A percentile compares a stretch with the other conserved stretches of the same genome.
Evolutionary conservation across 139 green algal species (phyloP).

Genomic region (Ulvella scutata): DNA sequence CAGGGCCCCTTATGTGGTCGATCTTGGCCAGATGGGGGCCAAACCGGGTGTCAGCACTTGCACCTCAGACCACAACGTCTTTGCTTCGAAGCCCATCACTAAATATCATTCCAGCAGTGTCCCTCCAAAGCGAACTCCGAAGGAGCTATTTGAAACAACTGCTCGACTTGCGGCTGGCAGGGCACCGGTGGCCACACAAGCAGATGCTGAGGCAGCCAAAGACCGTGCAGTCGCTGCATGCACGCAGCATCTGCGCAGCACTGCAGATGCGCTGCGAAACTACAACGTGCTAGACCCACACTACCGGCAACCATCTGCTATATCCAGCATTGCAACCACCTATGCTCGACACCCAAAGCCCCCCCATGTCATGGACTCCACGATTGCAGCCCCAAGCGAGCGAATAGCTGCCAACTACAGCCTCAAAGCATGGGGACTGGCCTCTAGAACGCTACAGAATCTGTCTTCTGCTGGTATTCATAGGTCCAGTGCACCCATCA

Average conservation of each 20-base stretch:
- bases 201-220: not conserved
- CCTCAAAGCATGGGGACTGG: constrained; percentile 15
- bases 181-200: not conserved
- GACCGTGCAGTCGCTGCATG: constrained; percentile 2
- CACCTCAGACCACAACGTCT: not conserved
- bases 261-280: not conserved
- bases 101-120: not conserved
- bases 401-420: constrained; percentile 28
- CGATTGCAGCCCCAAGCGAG: constrained; percentile 17
- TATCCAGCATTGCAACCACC: constrained; percentile 10
- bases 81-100: not conserved
- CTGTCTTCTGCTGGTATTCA: constrained; percentile 17
- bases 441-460: constrained; percentile 16
- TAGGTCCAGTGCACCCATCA: constrained; percentile 8
- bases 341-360: constrained; percentile 20
- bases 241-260: constrained; percentile 6
- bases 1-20: too few relatives aligned
- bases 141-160: not conserved
- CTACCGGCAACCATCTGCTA: constrained; percentile 1
- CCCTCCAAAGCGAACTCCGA: not conserved
- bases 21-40: too few relatives aligned
- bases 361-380: constrained; percentile 4
- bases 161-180: too few relatives aligned
- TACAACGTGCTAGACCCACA: constrained; percentile 12
- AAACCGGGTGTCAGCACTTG: not conserved